A percentile compares a stretch with the other conserved stretches of the same genome.
Conservation (phyloP, 345 rosid species). For the Rhizophora mangle region DNA sequence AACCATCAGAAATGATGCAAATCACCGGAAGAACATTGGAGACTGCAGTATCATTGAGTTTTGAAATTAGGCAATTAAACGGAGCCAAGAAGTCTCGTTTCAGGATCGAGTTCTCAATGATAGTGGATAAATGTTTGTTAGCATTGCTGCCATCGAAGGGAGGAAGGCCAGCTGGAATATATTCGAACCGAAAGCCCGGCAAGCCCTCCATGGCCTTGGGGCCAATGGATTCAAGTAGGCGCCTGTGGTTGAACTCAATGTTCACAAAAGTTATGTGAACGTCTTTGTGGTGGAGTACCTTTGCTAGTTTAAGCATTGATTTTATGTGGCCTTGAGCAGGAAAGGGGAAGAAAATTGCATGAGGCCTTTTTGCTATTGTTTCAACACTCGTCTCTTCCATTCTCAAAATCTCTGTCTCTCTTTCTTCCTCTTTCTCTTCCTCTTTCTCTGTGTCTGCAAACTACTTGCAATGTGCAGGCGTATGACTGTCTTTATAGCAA, state of each 20-base stretch:
- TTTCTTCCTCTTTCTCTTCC: too few relatives aligned
- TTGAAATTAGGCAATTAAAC: slow-evolving; percentile 27
- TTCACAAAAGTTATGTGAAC: slow-evolving; percentile 12
- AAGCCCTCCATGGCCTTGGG: background rate
- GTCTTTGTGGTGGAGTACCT: slow-evolving; percentile 1
- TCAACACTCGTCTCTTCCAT: too few relatives aligned
- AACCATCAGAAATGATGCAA: slow-evolving; percentile 44
- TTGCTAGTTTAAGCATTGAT: slow-evolving; percentile 13
- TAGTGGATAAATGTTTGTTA: background rate
- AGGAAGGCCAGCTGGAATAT: slow-evolving; percentile 1
- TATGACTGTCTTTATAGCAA: too few relatives aligned
- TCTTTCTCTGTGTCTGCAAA: too few relatives aligned
- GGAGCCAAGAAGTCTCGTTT: slow-evolving; percentile 18
- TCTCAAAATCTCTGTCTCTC: too few relatives aligned
- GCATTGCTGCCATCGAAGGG: background rate
- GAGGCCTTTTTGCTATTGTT: background rate
- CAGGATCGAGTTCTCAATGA: background rate
- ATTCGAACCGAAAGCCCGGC: slow-evolving; percentile 5
- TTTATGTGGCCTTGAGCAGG: slow-evolving; percentile 10
- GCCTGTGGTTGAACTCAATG: background rate
- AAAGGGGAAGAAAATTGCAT: slow-evolving; percentile 1
- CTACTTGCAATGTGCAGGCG: too few relatives aligned
- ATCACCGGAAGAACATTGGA: slow-evolving; percentile 27
- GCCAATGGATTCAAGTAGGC: background rate
- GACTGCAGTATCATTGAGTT: slow-evolving; percentile 17